These are phyloP conservation scores for Colletotrichum sp. DNA, from an alignment of 2,329 filamentous ascomycete genomes.

Conservation along the genomic window DNA sequence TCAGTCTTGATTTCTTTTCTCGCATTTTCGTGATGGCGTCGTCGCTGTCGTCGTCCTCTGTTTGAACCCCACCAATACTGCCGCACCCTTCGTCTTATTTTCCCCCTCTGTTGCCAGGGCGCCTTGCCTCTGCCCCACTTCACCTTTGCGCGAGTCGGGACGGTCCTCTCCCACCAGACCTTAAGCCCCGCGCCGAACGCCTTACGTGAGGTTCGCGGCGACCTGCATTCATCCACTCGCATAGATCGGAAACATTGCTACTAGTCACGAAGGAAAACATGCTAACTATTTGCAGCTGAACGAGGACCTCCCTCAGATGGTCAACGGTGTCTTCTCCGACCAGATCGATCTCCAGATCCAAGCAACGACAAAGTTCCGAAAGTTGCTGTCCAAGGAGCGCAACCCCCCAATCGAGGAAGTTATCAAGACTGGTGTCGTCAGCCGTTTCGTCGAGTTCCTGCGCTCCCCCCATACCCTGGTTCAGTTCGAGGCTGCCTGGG, in stretches of 20 bases:
- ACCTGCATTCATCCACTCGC: not conserved
- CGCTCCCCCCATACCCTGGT: conserved; percentile 97
- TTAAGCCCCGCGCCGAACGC: not conserved
- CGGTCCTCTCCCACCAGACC: not conserved
- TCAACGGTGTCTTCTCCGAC: conserved; percentile 96
- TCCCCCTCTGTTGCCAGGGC: conserved; percentile 22
- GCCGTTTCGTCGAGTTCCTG: conserved; percentile 97
- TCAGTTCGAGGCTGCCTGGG: conserved; percentile 99
- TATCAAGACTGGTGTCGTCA: conserved; percentile 98
- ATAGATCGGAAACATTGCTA: not conserved
- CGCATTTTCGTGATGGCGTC: conserved; percentile 1
- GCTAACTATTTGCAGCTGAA: conserved; percentile 70
- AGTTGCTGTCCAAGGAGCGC: conserved; percentile 96
- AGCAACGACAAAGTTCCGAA: conserved; percentile 97
- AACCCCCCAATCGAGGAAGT: conserved; percentile 99
- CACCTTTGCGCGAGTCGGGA: conserved; percentile 12
- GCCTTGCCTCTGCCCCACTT: conserved; percentile 18
- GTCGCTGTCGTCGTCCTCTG: not conserved
- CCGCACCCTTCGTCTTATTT: conserved; percentile 18
- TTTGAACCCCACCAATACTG: conserved; percentile 21
- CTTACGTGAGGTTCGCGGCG: not conserved
- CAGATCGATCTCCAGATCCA: conserved; percentile 98
- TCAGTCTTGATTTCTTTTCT: conserved; percentile 51
- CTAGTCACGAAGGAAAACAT: not conserved
- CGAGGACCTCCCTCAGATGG: conserved; percentile 98